Conservation (phyloP, 495 filamentous ascomycete species). For the Lindgomyces ingoldianus region DNA sequence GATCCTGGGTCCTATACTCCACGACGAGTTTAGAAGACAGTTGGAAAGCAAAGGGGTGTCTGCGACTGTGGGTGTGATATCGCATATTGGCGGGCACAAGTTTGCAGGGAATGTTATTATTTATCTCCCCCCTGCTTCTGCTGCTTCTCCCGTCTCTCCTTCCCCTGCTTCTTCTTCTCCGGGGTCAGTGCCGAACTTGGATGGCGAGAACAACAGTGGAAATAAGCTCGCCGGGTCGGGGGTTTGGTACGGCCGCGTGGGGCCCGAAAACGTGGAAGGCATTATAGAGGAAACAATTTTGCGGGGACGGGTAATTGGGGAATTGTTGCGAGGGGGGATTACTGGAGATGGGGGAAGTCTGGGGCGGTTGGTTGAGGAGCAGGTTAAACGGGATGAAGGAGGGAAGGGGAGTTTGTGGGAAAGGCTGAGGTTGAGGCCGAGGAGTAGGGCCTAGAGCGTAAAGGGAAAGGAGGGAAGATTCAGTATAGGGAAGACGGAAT, state of each 20-base stretch:
- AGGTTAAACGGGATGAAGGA: slow-evolving; percentile 8
- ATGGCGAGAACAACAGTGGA: slow-evolving; percentile 5
- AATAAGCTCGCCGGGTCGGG: slow-evolving; percentile 74
- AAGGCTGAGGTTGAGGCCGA: slow-evolving; percentile 20
- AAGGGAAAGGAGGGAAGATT: neutral
- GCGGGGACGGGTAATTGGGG: slow-evolving; percentile 42
- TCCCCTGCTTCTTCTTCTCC: too few species aligned
- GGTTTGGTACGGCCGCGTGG: slow-evolving; percentile 91
- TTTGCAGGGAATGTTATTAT: slow-evolving; percentile 93
- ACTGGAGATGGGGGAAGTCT: slow-evolving; percentile 7
- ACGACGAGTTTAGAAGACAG: slow-evolving; percentile 63
- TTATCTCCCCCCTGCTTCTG: slow-evolving; percentile 66
- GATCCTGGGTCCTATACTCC: slow-evolving; percentile 70
- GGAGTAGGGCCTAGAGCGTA: neutral
- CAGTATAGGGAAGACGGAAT: neutral
- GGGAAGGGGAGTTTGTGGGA: slow-evolving; percentile 6
- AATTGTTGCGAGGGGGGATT: slow-evolving; percentile 14
- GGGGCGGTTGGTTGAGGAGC: slow-evolving; percentile 3
- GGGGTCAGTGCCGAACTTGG: too few species aligned
- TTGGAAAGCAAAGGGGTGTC: slow-evolving; percentile 40
- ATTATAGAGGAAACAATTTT: slow-evolving; percentile 79
- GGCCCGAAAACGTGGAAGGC: slow-evolving; percentile 82
- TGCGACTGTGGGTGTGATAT: slow-evolving; percentile 71
- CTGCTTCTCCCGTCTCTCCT: too few species aligned
- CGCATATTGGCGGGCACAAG: slow-evolving; percentile 90